These are phyloP conservation scores for Paspalum vaginatum DNA, from an alignment of 176 grass and related monocot species.

Conservation along the genomic window DNA sequence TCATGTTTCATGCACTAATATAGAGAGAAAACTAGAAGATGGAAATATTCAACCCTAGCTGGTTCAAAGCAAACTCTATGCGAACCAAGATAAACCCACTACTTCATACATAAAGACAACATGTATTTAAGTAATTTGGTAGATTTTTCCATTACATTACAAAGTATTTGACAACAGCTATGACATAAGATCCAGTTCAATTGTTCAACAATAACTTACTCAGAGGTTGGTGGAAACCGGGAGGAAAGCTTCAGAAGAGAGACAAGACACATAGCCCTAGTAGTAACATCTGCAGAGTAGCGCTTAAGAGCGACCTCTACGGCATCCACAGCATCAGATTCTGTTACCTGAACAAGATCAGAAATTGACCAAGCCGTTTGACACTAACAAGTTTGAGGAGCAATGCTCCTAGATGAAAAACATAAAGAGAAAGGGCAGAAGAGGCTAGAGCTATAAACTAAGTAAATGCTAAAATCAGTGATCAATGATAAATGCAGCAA, in stretches of 20 bases:
- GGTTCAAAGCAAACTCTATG: constrained; percentile 1
- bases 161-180: constrained; percentile 2
- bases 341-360: constrained; percentile 84
- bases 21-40: neutral
- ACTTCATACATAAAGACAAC: neutral
- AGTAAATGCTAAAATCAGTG: neutral
- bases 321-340: constrained; percentile 95
- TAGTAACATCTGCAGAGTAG: constrained; percentile 82
- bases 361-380: constrained; percentile 39
- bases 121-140: neutral
- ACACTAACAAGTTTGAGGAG: constrained; percentile 28
- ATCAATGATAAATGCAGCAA: constrained; percentile 20
- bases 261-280: constrained; percentile 93
- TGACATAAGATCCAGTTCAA: constrained; percentile 30
- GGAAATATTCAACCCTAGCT: neutral
- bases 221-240: constrained; percentile 82
- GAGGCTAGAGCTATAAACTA: constrained; percentile 15
- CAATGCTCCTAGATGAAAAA: constrained; percentile 24
- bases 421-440: neutral
- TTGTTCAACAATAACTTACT: constrained; percentile 61
- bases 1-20: neutral
- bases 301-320: constrained; percentile 73
- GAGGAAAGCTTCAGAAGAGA: constrained; percentile 96
- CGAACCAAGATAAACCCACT: neutral
- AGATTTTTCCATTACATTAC: neutral